Conservation (phyloP, 257 asterid genomes). For the Perilla frutescens region DNA sequence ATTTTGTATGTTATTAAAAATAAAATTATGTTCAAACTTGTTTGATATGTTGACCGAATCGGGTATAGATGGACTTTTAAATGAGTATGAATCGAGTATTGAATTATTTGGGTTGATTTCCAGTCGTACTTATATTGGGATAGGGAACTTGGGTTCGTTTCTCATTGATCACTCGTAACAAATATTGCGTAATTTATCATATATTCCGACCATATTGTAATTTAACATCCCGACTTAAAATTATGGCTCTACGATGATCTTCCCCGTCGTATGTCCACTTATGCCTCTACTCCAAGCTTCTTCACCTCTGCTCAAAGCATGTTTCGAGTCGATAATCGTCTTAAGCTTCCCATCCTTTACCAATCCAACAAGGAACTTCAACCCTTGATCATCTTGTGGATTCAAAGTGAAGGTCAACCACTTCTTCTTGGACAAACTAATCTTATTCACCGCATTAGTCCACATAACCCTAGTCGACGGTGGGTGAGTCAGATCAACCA, state of each 20-base stretch:
- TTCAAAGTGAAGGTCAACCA: slow-evolving; percentile 41
- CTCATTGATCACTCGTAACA: no score
- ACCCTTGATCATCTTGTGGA: slow-evolving; percentile 41
- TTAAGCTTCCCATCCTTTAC: slow-evolving; percentile 69
- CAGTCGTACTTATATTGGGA: no score
- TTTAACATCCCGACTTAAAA: background rate
- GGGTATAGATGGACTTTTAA: no score
- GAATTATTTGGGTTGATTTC: no score
- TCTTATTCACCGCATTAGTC: slow-evolving; percentile 48
- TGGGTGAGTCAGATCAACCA: slow-evolving; percentile 58
- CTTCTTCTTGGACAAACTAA: slow-evolving; percentile 56
- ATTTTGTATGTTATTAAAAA: no score
- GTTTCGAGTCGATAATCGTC: slow-evolving; percentile 56
- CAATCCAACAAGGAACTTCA: slow-evolving; percentile 57
- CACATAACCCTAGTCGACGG: slow-evolving; percentile 44
- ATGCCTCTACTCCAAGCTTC: slow-evolving; percentile 68
- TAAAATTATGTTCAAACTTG: no score
- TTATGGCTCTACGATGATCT: slow-evolving; percentile 55
- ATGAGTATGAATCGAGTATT: no score
- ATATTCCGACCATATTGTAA: background rate
- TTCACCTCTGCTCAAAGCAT: slow-evolving; percentile 52
- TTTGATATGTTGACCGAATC: no score
- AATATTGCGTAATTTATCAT: no score
- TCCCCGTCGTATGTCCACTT: slow-evolving; percentile 80
- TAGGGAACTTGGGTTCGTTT: no score